Evolutionary conservation across 495 filamentous ascomycete genomes (phyloP).

Genomic region (Lasiosphaeria miniovina): DNA sequence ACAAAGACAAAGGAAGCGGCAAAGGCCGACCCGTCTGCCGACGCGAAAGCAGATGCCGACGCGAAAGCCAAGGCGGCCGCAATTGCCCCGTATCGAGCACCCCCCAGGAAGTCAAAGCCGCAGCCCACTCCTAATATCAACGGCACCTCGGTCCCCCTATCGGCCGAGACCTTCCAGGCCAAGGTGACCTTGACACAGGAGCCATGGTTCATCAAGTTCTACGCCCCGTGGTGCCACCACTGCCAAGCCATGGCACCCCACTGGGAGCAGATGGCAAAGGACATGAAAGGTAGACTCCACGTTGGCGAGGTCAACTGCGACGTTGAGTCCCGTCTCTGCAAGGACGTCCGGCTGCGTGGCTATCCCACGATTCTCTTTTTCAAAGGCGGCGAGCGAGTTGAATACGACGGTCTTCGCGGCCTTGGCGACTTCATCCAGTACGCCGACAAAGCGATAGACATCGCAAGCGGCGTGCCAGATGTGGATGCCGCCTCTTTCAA

Average conservation of each 20-base stretch:
- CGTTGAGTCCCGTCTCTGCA: slow-evolving; percentile 76
- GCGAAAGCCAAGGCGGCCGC: slow-evolving; percentile 8
- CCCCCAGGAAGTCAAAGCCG: slow-evolving; percentile 43
- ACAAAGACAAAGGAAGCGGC: slow-evolving; percentile 8
- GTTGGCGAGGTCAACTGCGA: slow-evolving; percentile 98
- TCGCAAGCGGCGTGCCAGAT: slow-evolving; percentile 72
- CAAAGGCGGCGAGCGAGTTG: slow-evolving; percentile 83
- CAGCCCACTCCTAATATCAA: slow-evolving; percentile 63
- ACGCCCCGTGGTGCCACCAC: slow-evolving; percentile 94
- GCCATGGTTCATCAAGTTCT: slow-evolving; percentile 98
- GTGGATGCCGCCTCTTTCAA: slow-evolving; percentile 74
- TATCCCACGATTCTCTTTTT: slow-evolving; percentile 94
- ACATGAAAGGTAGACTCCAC: slow-evolving; percentile 83
- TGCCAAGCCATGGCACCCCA: slow-evolving; percentile 88
- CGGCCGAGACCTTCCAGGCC: slow-evolving; percentile 81
- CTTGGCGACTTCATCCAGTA: slow-evolving; percentile 86
- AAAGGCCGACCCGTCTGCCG: slow-evolving; percentile 18
- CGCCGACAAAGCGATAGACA: slow-evolving; percentile 78
- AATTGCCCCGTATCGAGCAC: not conserved
- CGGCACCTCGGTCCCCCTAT: slow-evolving; percentile 71
- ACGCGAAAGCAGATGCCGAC: slow-evolving; percentile 19
- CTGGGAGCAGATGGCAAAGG: slow-evolving; percentile 85
- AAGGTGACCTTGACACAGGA: slow-evolving; percentile 83
- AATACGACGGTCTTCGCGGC: slow-evolving; percentile 90
- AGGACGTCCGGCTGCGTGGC: slow-evolving; percentile 71